phyloP scores from a whole-genome alignment of 2,329 filamentous ascomycete species.

The Diaporthe vaccinii region DNA sequence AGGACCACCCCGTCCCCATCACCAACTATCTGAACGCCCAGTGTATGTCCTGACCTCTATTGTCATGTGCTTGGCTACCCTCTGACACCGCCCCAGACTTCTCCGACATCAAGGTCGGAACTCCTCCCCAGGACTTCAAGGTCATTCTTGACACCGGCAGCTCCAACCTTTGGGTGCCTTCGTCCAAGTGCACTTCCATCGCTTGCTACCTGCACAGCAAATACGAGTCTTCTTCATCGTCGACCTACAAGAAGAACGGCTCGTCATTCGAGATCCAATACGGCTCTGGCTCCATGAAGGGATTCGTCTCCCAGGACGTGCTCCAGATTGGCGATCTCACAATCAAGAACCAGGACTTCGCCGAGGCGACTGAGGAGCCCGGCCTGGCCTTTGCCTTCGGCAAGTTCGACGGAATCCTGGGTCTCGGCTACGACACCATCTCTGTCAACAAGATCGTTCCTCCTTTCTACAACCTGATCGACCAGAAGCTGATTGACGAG shows the following conservation, averaged over 20 bases:
- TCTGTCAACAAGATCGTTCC: constrained; percentile 96
- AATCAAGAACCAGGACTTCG: constrained; percentile 92
- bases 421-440: constrained; percentile 94
- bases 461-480: constrained; percentile 95
- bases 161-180: constrained; percentile 99
- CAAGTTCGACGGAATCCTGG: constrained; percentile 96
- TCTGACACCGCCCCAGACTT: constrained; percentile 76
- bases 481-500: constrained; percentile 91
- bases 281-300: constrained; percentile 92
- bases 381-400: constrained; percentile 98
- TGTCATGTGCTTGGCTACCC: constrained; percentile 23
- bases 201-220: constrained; percentile 98
- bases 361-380: constrained; percentile 95
- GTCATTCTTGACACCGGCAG: constrained; percentile 98
- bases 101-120: constrained; percentile 94
- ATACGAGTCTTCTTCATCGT: constrained; percentile 92
- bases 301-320: constrained; percentile 91
- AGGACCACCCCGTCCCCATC: constrained; percentile 85
- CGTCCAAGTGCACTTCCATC: constrained; percentile 89
- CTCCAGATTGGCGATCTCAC: constrained; percentile 90
- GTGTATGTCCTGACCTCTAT: constrained; percentile 73
- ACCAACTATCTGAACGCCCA: constrained; percentile 99
- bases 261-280: constrained; percentile 93
- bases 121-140: constrained; percentile 95
- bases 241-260: constrained; percentile 94